Conservation (phyloP, 2,329 filamentous ascomycete species). For the Rutstroemia sp. region DNA sequence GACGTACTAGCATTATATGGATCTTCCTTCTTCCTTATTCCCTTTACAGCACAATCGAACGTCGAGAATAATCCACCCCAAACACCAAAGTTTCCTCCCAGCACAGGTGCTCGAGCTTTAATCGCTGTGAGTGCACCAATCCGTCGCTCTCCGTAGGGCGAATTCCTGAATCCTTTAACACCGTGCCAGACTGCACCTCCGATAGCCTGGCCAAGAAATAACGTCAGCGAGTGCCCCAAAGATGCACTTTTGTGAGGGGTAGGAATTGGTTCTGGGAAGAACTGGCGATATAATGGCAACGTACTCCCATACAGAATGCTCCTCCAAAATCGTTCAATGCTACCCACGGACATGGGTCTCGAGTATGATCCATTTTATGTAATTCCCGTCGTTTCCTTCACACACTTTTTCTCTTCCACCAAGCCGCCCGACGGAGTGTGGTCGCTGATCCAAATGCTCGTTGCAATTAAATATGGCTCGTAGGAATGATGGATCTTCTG, state of each 20-base stretch:
- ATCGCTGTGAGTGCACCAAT: slow-evolving; percentile 95
- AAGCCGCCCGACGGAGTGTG: too few relatives aligned
- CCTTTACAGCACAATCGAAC: slow-evolving; percentile 96
- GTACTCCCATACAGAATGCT: slow-evolving; percentile 92
- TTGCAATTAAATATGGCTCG: too few relatives aligned
- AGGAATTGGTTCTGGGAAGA: background rate
- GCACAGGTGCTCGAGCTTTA: slow-evolving; percentile 91
- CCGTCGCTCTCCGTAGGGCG: slow-evolving; percentile 84
- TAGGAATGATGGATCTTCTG: too few relatives aligned
- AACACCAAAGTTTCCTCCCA: slow-evolving; percentile 96
- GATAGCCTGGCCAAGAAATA: slow-evolving; percentile 46
- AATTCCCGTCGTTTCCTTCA: slow-evolving; percentile 1
- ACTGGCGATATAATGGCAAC: slow-evolving; percentile 31
- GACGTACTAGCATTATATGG: slow-evolving; percentile 80
- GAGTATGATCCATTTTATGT: slow-evolving; percentile 77
- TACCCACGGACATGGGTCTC: slow-evolving; percentile 96
- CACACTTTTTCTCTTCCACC: too few relatives aligned
- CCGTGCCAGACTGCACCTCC: slow-evolving; percentile 90
- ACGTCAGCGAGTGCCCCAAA: slow-evolving; percentile 14
- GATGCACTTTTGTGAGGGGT: background rate
- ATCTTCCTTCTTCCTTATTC: slow-evolving; percentile 90
- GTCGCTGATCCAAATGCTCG: too few relatives aligned
- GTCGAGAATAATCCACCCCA: slow-evolving; percentile 96
- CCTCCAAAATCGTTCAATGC: slow-evolving; percentile 96
- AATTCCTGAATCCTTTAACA: slow-evolving; percentile 89